Evolutionary conservation across 1,139 yeast species (phyloP), one percentile per base, ranked within the genome.

Genomic region (Saccharomyces hybrid): DNA sequence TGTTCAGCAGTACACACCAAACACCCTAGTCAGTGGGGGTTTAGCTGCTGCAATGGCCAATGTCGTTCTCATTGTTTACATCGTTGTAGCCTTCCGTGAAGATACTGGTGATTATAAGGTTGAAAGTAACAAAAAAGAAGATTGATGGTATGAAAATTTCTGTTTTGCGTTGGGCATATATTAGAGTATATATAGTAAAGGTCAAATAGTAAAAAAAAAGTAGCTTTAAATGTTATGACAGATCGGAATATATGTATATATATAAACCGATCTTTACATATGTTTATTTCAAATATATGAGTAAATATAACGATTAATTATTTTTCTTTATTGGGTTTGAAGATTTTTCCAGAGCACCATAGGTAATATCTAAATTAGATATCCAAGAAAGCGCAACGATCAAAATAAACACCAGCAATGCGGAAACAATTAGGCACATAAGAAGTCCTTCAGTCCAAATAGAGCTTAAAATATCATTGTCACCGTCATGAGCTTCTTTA

Each of bases 1-100:
- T 7, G 72, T 80, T 38, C 89, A 86, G 65, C 76, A 75, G 62
- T 62, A 79, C 29, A 78, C 76, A 32, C 62, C 75, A 64, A 87
- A 82, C 64, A 81, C 96, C 4, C 73, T 90, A 14, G 74, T 85
- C 50, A 86, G 96, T 54, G 99, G 99, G 38, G 96, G 96, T 4
- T 68, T 84, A 16, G 96, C 97, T 32, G 98, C 98, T 0, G 75
- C 84, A 19, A 83, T 83, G 51, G 98, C 97, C 49, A 93, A 93
- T 68, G 73, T 88, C 12, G 97, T 93, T 42, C 78, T 93, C 62
- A 81, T 91, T 54, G 93, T 91, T 1, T 93, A 88, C 67, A 86
- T 93, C 24, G 77, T 89, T 16, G 91, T 82, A 53, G 98, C 99
- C 0, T 90, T 91, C 69, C 79, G 79, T 27, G 99, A 93, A 69